Evolutionary conservation across 148 eudicot species (phyloP), one percentile per base, ranked within the genome.

Genomic region (Camellia granthamiana): DNA sequence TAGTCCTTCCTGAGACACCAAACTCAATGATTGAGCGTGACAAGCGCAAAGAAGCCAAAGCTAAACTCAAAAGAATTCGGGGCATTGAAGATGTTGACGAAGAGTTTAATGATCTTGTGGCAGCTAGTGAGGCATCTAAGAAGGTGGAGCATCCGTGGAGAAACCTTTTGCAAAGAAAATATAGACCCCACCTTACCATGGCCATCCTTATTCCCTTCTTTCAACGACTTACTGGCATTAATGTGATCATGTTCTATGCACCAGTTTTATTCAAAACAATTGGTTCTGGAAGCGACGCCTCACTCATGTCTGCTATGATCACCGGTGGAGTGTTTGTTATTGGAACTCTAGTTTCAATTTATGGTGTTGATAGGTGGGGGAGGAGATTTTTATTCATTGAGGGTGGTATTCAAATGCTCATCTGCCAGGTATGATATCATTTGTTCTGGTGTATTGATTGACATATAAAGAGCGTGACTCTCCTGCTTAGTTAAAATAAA

Each of bases 11-110:
- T 30, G 38, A 30, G 38, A 30, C 38, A 30, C 38, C 38, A 30
- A 30, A 30, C 38, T 30, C 38, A 30, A 41, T 93, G 83, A 88
- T 93, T 30, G 95, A 91, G 51, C 87, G 93, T 18, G 93, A 92
- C 9, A 76, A 81, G 13, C 81, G 38, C 12, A 92, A 87, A 0
- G 84, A 87, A 23, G 94, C 97, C 69, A 81, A 85, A 1, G 79
- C 77, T 49, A 85, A 83, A 73, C 81, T 88, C 78, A 47, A 77
- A 14, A 81, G 73, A n/a, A 65, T 88, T 41, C 84, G 88, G 3
- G 90, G 87, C 0, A 30, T 78, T 5, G 76, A 75, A 1, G 75
- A 30, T 30, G 38, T 30, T 30, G 38, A 30, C 38, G 38, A 30
- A 30, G 38, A 30, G 38, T 30, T 30, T 0, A 19, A 74, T 2